A percentile compares a stretch with the other conserved stretches of the same genome.
Conservation (phyloP, 192 early-diverging fungal genomes). For the Mortierella antarctica region DNA sequence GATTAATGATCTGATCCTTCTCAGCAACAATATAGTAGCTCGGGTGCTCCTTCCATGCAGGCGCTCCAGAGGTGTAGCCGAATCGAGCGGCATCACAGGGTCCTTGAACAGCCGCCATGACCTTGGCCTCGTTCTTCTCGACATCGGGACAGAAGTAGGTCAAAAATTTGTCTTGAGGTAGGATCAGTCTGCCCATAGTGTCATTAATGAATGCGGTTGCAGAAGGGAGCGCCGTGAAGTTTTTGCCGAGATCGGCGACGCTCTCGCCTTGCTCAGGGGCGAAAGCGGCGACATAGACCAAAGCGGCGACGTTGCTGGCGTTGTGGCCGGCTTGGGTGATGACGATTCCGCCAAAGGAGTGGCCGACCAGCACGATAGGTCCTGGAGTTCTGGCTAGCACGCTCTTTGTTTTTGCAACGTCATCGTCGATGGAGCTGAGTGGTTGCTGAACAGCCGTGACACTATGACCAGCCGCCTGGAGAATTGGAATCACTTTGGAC, state of each 20-base stretch:
- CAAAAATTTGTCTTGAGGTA: conserved; percentile 6
- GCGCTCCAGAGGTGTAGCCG: background rate
- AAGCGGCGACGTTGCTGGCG: background rate
- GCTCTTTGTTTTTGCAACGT: conserved; percentile 4
- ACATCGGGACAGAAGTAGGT: conserved; percentile 19
- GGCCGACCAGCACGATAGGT: conserved; percentile 14
- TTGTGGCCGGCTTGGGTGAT: background rate
- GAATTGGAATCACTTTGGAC: background rate
- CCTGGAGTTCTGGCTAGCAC: background rate
- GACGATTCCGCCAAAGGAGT: conserved; percentile 14
- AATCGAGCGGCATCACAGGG: conserved; percentile 6
- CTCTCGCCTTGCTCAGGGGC: background rate
- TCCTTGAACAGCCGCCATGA: conserved; percentile 10
- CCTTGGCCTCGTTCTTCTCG: background rate
- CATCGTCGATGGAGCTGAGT: conserved; percentile 1
- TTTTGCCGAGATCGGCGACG: background rate
- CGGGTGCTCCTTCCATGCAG: conserved; percentile 15
- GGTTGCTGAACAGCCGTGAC: conserved; percentile 8
- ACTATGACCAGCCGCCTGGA: conserved; percentile 3
- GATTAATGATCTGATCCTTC: conserved; percentile 9
- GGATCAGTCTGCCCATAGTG: background rate
- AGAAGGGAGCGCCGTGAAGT: background rate
- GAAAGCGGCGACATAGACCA: conserved; percentile 14
- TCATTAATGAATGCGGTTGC: background rate
- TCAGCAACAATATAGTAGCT: background rate